A percentile compares a stretch with the other conserved stretches of the same genome.
phyloP scores from a whole-genome alignment of 768 basidiomycete genomes.

The Tylopilus sp. region DNA sequence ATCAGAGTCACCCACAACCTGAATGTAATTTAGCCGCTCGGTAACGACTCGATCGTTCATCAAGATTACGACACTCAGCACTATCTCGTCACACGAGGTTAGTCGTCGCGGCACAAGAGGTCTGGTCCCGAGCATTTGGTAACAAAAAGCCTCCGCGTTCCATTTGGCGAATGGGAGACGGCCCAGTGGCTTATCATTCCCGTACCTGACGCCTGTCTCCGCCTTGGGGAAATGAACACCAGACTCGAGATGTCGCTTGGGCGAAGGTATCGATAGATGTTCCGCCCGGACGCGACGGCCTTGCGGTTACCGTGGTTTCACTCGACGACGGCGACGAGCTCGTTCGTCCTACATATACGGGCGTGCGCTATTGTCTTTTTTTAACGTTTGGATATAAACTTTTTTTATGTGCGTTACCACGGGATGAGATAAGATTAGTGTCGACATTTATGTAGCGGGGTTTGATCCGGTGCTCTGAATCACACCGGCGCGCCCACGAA shows the following conservation, averaged over 20 bases:
- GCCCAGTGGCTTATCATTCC: background rate
- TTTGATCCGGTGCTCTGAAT: conserved; percentile 26
- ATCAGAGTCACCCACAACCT: background rate
- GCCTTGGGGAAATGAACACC: background rate
- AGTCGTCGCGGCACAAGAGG: background rate
- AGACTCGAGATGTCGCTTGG: background rate
- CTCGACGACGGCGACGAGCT: background rate
- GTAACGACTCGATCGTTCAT: background rate
- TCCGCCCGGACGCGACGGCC: background rate
- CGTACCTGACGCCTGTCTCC: background rate
- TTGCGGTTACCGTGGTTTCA: background rate
- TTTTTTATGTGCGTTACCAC: conserved; percentile 2
- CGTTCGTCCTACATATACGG: background rate
- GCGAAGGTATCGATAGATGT: no score
- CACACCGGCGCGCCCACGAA: conserved; percentile 1
- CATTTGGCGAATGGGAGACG: background rate
- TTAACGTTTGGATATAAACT: background rate
- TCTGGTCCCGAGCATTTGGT: background rate
- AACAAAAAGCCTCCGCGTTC: background rate
- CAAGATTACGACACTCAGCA: background rate
- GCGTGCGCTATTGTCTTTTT: background rate
- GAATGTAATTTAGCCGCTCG: background rate
- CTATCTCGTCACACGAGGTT: no score
- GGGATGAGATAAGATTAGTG: conserved; percentile 24
- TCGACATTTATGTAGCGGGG: background rate